phyloP scores from a whole-genome alignment of 441 rosid species.

The Croton laevigatus region DNA sequence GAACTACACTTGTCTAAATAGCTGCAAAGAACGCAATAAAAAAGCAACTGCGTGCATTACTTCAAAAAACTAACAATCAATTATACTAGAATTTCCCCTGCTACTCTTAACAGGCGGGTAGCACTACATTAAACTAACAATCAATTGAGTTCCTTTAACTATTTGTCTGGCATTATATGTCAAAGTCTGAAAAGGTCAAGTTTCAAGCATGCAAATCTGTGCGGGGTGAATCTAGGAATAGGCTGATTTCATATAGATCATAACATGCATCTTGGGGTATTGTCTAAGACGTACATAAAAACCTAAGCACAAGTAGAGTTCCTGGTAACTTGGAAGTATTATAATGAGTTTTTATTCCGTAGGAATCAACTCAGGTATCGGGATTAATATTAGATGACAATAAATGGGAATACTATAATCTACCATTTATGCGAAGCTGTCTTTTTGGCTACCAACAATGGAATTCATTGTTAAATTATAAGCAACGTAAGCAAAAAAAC shows the following conservation, averaged over 20 bases:
- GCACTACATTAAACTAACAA: no score
- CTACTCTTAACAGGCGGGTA: conserved; percentile 7
- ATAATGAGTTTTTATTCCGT: neutral
- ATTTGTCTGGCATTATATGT: neutral
- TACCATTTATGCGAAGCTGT: neutral
- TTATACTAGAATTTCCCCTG: neutral
- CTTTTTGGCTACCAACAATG: neutral
- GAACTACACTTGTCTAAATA: neutral
- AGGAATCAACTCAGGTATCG: neutral
- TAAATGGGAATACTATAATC: neutral
- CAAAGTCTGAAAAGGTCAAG: neutral
- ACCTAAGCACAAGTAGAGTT: neutral
- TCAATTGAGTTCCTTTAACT: neutral
- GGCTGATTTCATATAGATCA: neutral
- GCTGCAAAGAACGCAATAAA: neutral
- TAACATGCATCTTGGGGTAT: neutral
- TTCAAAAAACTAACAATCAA: neutral
- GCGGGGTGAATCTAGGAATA: neutral
- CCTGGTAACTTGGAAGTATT: neutral
- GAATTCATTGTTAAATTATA: neutral
- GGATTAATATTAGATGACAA: neutral
- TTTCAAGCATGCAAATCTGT: neutral
- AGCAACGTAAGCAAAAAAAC: neutral
- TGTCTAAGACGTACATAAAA: neutral
- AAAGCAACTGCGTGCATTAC: neutral